These are phyloP conservation scores for Tubosaeta sp. DNA, from an alignment of 768 basidiomycete genomes.

Conservation along the genomic window DNA sequence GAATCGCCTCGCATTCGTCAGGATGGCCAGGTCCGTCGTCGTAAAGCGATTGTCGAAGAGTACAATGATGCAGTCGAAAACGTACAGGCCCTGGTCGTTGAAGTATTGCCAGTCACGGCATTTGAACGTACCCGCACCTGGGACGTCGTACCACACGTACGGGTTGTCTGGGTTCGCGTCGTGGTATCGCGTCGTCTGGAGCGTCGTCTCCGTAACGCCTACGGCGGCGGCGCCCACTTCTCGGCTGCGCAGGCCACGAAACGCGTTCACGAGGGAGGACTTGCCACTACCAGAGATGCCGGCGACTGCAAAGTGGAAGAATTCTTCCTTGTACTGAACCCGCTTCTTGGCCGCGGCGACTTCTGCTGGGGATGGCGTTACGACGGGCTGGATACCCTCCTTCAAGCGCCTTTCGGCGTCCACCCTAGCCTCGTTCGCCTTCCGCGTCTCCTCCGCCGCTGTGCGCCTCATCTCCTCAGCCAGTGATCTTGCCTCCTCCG, in stretches of 20 bases:
- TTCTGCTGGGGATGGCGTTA: conserved; percentile 11
- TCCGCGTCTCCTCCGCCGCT: conserved; percentile 14
- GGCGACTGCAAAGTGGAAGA: conserved; percentile 33
- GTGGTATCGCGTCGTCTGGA: conserved; percentile 10
- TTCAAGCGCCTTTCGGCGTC: conserved; percentile 16
- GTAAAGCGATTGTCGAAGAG: conserved; percentile 23
- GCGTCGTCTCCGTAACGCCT: conserved; percentile 18
- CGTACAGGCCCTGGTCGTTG: conserved; percentile 21
- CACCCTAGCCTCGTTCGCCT: conserved; percentile 14
- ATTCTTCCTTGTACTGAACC: conserved; percentile 23
- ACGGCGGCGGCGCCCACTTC: conserved; percentile 15
- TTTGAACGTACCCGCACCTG: conserved; percentile 19
- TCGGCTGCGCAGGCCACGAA: conserved; percentile 28
- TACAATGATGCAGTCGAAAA: conserved; percentile 21
- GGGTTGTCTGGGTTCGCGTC: conserved; percentile 13
- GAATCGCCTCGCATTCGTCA: conserved; percentile 13
- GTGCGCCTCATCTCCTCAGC: conserved; percentile 13
- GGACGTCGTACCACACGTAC: conserved; percentile 22
- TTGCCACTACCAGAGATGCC: conserved; percentile 35
- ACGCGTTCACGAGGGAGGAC: conserved; percentile 35
- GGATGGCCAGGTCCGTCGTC: conserved; percentile 19
- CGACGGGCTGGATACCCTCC: conserved; percentile 23
- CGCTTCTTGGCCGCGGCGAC: conserved; percentile 14
- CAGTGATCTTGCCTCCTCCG: conserved; percentile 11
- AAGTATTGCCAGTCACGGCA: conserved; percentile 22